phyloP scores from a whole-genome alignment of 2,329 filamentous ascomycete genomes.

The Harringtonia aguacate region DNA sequence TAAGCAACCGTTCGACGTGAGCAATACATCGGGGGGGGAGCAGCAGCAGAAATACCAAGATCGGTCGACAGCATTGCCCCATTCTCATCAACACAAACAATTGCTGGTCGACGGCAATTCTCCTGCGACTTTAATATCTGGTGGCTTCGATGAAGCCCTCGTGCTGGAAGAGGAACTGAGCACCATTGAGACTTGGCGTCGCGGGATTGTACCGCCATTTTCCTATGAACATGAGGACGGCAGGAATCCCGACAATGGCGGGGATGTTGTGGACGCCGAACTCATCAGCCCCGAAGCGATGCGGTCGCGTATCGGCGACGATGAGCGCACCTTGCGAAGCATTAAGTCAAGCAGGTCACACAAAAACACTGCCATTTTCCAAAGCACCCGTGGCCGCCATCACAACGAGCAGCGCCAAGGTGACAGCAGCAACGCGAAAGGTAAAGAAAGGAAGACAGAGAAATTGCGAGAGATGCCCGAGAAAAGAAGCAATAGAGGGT shows the following conservation, averaged over 20 bases:
- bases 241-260: not conserved
- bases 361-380: constrained; percentile 16
- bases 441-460: not conserved
- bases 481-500: constrained; percentile 19
- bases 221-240: constrained; percentile 35
- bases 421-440: constrained; percentile 5
- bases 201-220: constrained; percentile 37
- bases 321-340: constrained; percentile 19
- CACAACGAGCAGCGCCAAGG: constrained; percentile 7
- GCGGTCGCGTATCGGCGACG: constrained; percentile 27
- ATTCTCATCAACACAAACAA: no score
- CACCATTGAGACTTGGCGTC: constrained; percentile 46
- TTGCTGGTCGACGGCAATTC: constrained; percentile 12
- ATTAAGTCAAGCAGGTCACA: constrained; percentile 17
- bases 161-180: constrained; percentile 47
- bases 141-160: constrained; percentile 41
- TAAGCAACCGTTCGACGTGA: not conserved
- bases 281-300: constrained; percentile 47
- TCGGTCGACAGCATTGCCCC: not conserved
- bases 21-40: not conserved
- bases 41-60: not conserved
- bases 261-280: constrained; percentile 33
- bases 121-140: not conserved
- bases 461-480: constrained; percentile 11
- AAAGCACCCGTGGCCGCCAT: constrained; percentile 13